A percentile compares a stretch with the other conserved stretches of the same genome.
phyloP scores from a whole-genome alignment of 108 stramenopile species.

The Hondaea fermentalgiana region DNA sequence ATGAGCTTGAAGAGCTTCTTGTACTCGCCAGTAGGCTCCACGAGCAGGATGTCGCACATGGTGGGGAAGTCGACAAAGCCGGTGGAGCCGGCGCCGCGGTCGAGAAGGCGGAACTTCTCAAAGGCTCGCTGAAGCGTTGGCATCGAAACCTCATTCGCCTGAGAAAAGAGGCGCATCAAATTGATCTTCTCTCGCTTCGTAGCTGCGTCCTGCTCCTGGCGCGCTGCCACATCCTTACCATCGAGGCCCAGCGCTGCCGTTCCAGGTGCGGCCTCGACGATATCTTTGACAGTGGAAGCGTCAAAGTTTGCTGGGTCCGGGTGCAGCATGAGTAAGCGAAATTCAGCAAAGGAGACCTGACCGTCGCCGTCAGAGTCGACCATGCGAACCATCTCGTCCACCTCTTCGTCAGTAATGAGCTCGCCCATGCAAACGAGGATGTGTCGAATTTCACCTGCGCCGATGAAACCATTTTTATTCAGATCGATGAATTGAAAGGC shows the following conservation, averaged over 20 bases:
- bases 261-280: background rate
- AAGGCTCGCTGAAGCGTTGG: background rate
- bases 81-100: background rate
- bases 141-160: background rate
- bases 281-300: background rate
- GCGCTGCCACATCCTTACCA: background rate
- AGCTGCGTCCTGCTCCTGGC: background rate
- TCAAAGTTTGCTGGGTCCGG: constrained; percentile 61
- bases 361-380: constrained; percentile 70
- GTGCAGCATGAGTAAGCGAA: constrained; percentile 53
- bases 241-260: background rate
- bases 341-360: constrained; percentile 64
- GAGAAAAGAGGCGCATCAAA: background rate
- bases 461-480: constrained; percentile 62
- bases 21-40: constrained; percentile 56
- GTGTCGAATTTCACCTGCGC: constrained; percentile 67
- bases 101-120: background rate
- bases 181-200: background rate
- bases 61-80: constrained; percentile 32
- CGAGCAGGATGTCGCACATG: constrained; percentile 45
- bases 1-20: constrained; percentile 52
- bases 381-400: constrained; percentile 65
- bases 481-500: constrained; percentile 68
- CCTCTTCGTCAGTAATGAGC: constrained; percentile 54
- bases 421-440: constrained; percentile 72